Conservation (phyloP, 768 basidiomycete species). For the Sutorius australiensis region DNA sequence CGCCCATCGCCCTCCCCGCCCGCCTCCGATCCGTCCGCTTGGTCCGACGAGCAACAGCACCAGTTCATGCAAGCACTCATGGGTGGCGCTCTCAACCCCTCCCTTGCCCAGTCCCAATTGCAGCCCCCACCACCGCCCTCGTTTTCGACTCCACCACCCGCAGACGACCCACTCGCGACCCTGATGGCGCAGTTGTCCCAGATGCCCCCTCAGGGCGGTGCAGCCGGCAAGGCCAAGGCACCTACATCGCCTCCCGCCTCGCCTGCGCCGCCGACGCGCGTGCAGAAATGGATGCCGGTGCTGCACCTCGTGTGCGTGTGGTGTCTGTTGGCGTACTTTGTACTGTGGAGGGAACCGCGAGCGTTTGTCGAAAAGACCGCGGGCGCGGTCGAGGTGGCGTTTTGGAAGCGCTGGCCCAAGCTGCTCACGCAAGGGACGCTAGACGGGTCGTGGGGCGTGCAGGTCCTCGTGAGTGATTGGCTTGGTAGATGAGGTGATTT, state of each 20-base stretch:
- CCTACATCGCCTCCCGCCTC: conserved; percentile 18
- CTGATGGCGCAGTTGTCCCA: conserved; percentile 34
- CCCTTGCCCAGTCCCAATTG: conserved; percentile 15
- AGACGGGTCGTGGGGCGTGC: conserved; percentile 45
- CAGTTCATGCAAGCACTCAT: conserved; percentile 68
- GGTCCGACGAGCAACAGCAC: conserved; percentile 66
- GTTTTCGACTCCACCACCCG: conserved; percentile 5
- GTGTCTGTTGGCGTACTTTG: conserved; percentile 63
- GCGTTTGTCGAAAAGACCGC: conserved; percentile 38
- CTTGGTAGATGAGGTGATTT: not conserved
- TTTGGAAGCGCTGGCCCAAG: conserved; percentile 65
- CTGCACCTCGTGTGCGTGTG: conserved; percentile 64
- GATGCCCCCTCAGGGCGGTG: conserved; percentile 22
- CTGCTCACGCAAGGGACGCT: conserved; percentile 39
- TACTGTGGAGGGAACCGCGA: conserved; percentile 61
- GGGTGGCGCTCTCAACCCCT: conserved; percentile 32
- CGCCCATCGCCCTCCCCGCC: conserved; percentile 25
- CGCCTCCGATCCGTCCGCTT: conserved; percentile 51
- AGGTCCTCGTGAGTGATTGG: conserved; percentile 49
- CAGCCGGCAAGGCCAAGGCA: conserved; percentile 23
- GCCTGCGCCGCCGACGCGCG: conserved; percentile 37
- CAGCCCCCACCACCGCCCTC: conserved; percentile 1
- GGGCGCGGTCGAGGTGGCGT: conserved; percentile 30
- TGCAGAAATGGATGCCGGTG: conserved; percentile 63
- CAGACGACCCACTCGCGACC: conserved; percentile 46